These are phyloP conservation scores for Prunus armeniaca DNA, from an alignment of 306 rosid species.

Conservation along the genomic window DNA sequence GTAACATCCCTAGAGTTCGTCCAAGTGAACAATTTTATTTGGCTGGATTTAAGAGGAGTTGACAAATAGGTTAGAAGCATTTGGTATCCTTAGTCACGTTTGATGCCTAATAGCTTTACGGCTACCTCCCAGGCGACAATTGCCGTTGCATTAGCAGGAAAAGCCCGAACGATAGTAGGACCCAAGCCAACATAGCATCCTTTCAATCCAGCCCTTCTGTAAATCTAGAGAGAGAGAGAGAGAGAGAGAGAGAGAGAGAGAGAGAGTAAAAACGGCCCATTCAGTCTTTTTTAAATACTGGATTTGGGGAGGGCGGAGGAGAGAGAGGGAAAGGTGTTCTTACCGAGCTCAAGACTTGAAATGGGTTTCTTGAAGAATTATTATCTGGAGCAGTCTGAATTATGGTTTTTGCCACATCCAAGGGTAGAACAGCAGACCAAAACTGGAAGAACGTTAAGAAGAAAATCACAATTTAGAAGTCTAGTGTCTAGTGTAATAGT, in stretches of 20 bases:
- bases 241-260: no score
- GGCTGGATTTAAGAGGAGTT: not conserved
- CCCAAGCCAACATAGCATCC: conserved; percentile 91
- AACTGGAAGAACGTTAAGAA: conserved; percentile 44
- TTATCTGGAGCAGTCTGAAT: conserved; percentile 74
- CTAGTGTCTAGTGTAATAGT: conserved; percentile 11
- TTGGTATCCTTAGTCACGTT: conserved; percentile 37
- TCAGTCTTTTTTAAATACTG: not conserved
- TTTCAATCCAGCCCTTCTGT: conserved; percentile 63
- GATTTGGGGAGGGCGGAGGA: not conserved
- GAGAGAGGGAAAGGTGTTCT: conserved; percentile 6
- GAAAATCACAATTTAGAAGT: conserved; percentile 1
- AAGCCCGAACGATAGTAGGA: conserved; percentile 79
- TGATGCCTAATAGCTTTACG: conserved; percentile 64
- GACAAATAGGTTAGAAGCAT: not conserved
- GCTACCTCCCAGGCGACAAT: conserved; percentile 93
- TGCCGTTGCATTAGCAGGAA: conserved; percentile 94
- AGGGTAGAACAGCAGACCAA: conserved; percentile 89
- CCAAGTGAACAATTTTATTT: conserved; percentile 1
- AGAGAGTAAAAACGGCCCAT: not conserved
- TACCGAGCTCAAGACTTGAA: conserved; percentile 64
- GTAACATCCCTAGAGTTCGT: not conserved
- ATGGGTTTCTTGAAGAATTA: conserved; percentile 64
- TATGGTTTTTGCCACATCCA: conserved; percentile 91
- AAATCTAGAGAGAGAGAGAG: conserved; percentile 38